Percentiles rank a stretch among this genome's conserved stretches.
Evolutionary conservation across 352 stramenopile genomes (phyloP).

Genomic region (Saprolegnia parasitica): DNA sequence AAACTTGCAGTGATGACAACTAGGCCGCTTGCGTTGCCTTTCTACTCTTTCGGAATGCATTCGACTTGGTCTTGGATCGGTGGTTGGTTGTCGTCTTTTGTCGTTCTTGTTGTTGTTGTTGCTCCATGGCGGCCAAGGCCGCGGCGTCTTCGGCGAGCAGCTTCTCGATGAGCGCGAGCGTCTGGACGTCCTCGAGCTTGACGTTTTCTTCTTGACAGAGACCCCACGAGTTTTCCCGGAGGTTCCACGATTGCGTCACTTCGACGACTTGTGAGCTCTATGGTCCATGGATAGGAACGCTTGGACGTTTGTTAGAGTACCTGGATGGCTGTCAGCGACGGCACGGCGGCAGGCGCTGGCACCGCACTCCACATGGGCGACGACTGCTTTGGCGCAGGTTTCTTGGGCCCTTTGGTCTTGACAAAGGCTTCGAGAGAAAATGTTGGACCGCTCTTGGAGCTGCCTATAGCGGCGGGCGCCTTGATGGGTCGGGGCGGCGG

Average conservation of each 20-base stretch:
- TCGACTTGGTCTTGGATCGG: not conserved
- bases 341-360: not conserved
- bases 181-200: constrained; percentile 24
- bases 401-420: constrained; percentile 9
- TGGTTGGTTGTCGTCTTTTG: not conserved
- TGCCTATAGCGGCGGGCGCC: not conserved
- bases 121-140: not conserved
- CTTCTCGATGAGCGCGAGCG: constrained; percentile 22
- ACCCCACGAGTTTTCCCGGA: constrained; percentile 22
- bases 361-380: not conserved
- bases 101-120: not conserved
- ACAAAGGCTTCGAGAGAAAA: constrained; percentile 23
- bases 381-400: not conserved
- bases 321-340: constrained; percentile 23
- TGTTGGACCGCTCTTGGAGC: not conserved
- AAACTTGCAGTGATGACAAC: constrained; percentile 5
- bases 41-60: not conserved
- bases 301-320: not conserved
- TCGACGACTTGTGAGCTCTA: constrained; percentile 18
- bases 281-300: not conserved
- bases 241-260: constrained; percentile 26
- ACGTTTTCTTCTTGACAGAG: constrained; percentile 26
- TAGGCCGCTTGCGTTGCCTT: constrained; percentile 6
- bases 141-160: constrained; percentile 11
- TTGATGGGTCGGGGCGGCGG: not conserved